phyloP scores from a whole-genome alignment of 257 asterid genomes.

The Cordia subcordata region DNA sequence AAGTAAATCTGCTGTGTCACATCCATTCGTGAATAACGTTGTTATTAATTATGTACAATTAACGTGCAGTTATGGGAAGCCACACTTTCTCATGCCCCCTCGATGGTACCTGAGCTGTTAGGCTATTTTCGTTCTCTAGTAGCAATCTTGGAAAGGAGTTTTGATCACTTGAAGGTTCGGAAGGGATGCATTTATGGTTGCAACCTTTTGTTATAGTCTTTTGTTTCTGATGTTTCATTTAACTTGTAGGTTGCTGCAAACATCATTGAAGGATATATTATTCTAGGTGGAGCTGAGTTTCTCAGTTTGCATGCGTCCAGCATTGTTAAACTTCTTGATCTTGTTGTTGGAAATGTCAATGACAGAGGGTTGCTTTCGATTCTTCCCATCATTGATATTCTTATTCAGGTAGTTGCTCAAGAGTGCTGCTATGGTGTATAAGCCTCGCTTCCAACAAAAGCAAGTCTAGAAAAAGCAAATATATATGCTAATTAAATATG shows the following conservation, averaged over 20 bases:
- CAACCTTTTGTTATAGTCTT: constrained; percentile 10
- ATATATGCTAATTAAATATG: neutral
- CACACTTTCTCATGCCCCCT: constrained; percentile 81
- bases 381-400: constrained; percentile 83
- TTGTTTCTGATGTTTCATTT: constrained; percentile 22
- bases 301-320: constrained; percentile 69
- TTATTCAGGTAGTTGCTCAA: constrained; percentile 70
- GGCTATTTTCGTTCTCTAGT: constrained; percentile 81
- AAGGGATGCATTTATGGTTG: constrained; percentile 2
- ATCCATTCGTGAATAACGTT: neutral
- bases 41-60: neutral
- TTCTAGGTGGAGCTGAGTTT: constrained; percentile 82
- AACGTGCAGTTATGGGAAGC: constrained; percentile 85
- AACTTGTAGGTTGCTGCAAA: constrained; percentile 68
- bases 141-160: constrained; percentile 82
- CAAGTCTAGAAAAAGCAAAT: neutral
- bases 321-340: constrained; percentile 78
- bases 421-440: neutral
- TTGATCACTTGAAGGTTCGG: constrained; percentile 77
- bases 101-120: constrained; percentile 76
- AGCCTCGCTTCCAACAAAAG: neutral
- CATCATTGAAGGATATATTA: constrained; percentile 80
- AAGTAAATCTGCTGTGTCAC: neutral
- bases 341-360: constrained; percentile 83
- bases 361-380: constrained; percentile 78